Conservation (phyloP, 441 rosid species). For the Raphanus hybrid region DNA sequence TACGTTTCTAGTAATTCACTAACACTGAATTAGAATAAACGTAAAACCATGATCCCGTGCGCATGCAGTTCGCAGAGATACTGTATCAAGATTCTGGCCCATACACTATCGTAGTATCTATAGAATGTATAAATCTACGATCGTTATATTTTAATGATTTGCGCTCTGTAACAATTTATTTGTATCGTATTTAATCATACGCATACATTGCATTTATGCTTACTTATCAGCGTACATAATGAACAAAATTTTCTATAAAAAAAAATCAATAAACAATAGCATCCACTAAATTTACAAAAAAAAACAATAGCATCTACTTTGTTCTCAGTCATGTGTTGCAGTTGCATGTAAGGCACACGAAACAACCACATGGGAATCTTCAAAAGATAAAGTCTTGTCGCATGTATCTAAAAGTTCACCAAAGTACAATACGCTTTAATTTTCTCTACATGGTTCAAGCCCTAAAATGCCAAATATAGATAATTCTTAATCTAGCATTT, state of each 20-base stretch:
- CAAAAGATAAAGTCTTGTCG: conserved; percentile 24
- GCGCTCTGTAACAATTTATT: too few relatives aligned
- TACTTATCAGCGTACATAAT: background rate
- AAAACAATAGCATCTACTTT: background rate
- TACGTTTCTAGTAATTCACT: background rate
- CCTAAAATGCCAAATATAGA: conserved; percentile 6
- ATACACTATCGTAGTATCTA: too few relatives aligned
- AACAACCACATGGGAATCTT: conserved; percentile 31
- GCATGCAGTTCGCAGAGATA: too few relatives aligned
- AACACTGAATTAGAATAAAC: too few relatives aligned
- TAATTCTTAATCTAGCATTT: background rate
- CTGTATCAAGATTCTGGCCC: too few relatives aligned
- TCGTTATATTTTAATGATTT: too few relatives aligned
- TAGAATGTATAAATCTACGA: too few relatives aligned
- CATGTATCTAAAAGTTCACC: conserved; percentile 17
- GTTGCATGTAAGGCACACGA: conserved; percentile 40
- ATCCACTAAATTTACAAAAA: too few relatives aligned
- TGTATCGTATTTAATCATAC: background rate
- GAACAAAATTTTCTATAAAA: background rate
- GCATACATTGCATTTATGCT: background rate
- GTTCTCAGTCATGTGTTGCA: conserved; percentile 13
- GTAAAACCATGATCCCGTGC: too few relatives aligned
- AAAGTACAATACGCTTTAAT: conserved; percentile 22
- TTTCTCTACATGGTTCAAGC: conserved; percentile 26
- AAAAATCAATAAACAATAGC: background rate